A percentile compares a stretch with the other conserved stretches of the same genome.
These are phyloP conservation scores for Cercospora nicotianae DNA, from an alignment of 2,329 filamentous ascomycete genomes.

Conservation along the genomic window DNA sequence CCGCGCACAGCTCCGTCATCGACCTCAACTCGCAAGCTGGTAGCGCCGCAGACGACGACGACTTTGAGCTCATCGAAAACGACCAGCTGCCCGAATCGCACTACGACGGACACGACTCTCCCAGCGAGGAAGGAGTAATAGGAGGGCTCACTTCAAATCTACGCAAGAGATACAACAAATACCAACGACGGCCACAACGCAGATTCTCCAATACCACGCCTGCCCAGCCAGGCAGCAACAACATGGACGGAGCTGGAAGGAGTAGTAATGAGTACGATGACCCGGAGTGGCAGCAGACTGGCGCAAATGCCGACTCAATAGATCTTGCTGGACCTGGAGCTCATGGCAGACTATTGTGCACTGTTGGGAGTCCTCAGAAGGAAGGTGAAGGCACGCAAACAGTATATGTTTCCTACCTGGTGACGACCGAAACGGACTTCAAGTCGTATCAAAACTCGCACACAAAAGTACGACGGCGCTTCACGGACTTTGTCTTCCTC, in stretches of 20 bases:
- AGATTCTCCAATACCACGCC: conserved; percentile 3
- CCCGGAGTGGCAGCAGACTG: conserved; percentile 67
- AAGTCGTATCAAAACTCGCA: conserved; percentile 82
- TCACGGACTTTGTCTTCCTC: conserved; percentile 96
- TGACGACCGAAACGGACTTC: conserved; percentile 91
- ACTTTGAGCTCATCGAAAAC: conserved; percentile 26
- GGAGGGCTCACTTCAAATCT: conserved; percentile 14
- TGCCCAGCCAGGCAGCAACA: conserved; percentile 18
- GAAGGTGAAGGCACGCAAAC: conserved; percentile 97
- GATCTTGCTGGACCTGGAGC: conserved; percentile 65
- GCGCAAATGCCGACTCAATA: conserved; percentile 52
- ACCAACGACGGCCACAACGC: conserved; percentile 5
- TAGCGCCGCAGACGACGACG: conserved; percentile 10
- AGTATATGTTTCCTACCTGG: conserved; percentile 91
- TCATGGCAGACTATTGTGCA: conserved; percentile 76
- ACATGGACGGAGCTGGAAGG: conserved; percentile 33
- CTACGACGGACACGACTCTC: conserved; percentile 20
- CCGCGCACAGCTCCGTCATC: conserved; percentile 22
- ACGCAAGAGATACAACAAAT: conserved; percentile 6
- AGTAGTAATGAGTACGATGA: conserved; percentile 71
- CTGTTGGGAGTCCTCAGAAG: conserved; percentile 80
- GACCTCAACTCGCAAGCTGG: conserved; percentile 9
- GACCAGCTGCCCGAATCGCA: conserved; percentile 17
- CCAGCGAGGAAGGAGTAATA: conserved; percentile 14
- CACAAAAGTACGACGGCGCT: conserved; percentile 80